Conservation (phyloP, 495 filamentous ascomycete species). For the Podospora didyma region DNA sequence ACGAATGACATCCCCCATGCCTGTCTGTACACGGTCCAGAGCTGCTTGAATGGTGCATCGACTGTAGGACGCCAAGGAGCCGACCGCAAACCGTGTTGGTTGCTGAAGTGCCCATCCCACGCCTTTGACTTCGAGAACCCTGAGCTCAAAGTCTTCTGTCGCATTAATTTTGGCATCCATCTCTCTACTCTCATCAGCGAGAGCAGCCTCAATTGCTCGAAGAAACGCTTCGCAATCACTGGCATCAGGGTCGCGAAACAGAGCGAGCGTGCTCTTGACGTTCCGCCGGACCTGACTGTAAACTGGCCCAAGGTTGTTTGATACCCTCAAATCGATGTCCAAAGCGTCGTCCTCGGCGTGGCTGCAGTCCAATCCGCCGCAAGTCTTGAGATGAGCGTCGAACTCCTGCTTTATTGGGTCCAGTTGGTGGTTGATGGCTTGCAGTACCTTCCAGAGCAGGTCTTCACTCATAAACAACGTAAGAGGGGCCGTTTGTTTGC, state of each 20-base stretch:
- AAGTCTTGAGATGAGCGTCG: constrained; percentile 21
- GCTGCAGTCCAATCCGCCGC: constrained; percentile 23
- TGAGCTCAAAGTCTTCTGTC: constrained; percentile 40
- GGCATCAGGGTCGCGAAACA: constrained; percentile 34
- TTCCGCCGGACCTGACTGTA: constrained; percentile 30
- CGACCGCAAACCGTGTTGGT: constrained; percentile 33
- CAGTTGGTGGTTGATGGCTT: constrained; percentile 33
- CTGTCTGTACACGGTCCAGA: constrained; percentile 42
- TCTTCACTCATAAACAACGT: constrained; percentile 36
- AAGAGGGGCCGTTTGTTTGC: constrained; percentile 37
- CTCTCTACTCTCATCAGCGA: constrained; percentile 25
- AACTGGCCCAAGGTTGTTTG: constrained; percentile 40
- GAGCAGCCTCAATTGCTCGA: constrained; percentile 21
- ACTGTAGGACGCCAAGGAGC: constrained; percentile 27
- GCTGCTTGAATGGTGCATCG: constrained; percentile 37
- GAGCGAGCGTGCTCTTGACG: constrained; percentile 33
- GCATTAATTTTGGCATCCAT: constrained; percentile 30
- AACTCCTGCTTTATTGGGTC: constrained; percentile 32
- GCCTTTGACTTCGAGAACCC: constrained; percentile 38
- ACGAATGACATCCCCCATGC: constrained; percentile 41
- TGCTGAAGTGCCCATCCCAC: constrained; percentile 35
- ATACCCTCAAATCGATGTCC: constrained; percentile 32
- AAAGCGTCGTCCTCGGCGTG: constrained; percentile 33
- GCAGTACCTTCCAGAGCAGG: constrained; percentile 33
- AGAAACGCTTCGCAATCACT: constrained; percentile 36